Evolutionary conservation across 1,284 basidiomycete genomes (phyloP).

Genomic region (Trametes versicolor): DNA sequence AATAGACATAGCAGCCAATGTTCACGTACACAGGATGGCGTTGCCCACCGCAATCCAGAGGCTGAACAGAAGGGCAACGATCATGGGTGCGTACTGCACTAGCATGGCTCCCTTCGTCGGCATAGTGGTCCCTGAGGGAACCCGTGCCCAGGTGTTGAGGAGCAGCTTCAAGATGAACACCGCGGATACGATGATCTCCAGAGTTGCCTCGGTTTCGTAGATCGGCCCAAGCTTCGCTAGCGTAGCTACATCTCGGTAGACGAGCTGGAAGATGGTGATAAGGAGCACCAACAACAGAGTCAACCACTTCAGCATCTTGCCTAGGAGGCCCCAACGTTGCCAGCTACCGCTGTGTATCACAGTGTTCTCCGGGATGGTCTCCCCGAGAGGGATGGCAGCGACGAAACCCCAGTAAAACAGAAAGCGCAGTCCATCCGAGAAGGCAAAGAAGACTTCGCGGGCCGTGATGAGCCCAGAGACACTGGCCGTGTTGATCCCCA

Average conservation of each 20-base stretch:
- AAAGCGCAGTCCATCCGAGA: slow-evolving; percentile 67
- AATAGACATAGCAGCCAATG: neutral
- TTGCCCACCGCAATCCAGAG: slow-evolving; percentile 65
- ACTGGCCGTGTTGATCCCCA: slow-evolving; percentile 33
- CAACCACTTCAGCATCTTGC: slow-evolving; percentile 60
- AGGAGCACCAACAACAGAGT: slow-evolving; percentile 55
- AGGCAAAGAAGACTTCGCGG: slow-evolving; percentile 67
- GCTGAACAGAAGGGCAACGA: slow-evolving; percentile 62
- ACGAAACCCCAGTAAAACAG: slow-evolving; percentile 77
- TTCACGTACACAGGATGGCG: slow-evolving; percentile 64
- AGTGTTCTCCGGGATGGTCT: slow-evolving; percentile 39
- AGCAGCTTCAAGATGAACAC: slow-evolving; percentile 71
- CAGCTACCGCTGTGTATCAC: slow-evolving; percentile 66
- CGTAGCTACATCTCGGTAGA: slow-evolving; percentile 65
- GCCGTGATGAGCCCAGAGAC: slow-evolving; percentile 56
- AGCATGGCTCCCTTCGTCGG: slow-evolving; percentile 55
- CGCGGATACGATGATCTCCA: slow-evolving; percentile 66
- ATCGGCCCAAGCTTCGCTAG: slow-evolving; percentile 56
- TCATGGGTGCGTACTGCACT: slow-evolving; percentile 58
- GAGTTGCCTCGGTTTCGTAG: slow-evolving; percentile 64
- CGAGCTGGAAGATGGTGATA: slow-evolving; percentile 64
- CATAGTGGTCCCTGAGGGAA: slow-evolving; percentile 39
- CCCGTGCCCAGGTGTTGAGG: slow-evolving; percentile 60
- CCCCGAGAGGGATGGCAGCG: slow-evolving; percentile 61
- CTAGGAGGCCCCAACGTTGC: slow-evolving; percentile 67